These are phyloP conservation scores for Dendrobium nobile DNA, from an alignment of 106 monocot genomes.

Conservation along the genomic window DNA sequence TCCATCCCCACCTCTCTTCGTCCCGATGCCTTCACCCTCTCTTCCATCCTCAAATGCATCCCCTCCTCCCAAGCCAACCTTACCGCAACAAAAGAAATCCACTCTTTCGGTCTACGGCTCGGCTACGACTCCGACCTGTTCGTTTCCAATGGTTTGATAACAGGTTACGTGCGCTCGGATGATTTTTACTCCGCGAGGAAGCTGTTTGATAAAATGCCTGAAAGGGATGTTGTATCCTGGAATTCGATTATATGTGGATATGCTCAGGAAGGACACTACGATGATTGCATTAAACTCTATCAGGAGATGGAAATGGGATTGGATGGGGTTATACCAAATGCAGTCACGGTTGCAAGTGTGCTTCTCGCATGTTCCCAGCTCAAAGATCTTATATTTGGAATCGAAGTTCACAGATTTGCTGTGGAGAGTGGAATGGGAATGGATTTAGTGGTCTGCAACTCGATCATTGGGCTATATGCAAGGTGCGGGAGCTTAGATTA, in stretches of 20 bases:
- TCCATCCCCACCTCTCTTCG: slow-evolving; percentile 15
- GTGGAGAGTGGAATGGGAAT: slow-evolving; percentile 15
- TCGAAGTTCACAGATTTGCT: slow-evolving; percentile 21
- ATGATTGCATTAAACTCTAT: slow-evolving; percentile 22
- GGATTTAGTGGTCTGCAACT: slow-evolving; percentile 28
- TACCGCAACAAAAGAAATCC: slow-evolving; percentile 7
- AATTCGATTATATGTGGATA: slow-evolving; percentile 36
- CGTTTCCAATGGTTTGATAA: slow-evolving; percentile 39
- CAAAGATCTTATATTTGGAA: slow-evolving; percentile 26
- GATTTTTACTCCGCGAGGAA: slow-evolving; percentile 9
- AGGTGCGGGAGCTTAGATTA: slow-evolving; percentile 41
- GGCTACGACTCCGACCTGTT: slow-evolving; percentile 25
- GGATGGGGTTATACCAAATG: slow-evolving; percentile 20
- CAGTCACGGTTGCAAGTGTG: slow-evolving; percentile 26
- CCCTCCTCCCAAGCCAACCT: slow-evolving; percentile 11
- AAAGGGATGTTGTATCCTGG: slow-evolving; percentile 36
- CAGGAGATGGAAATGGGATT: slow-evolving; percentile 10
- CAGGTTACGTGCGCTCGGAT: slow-evolving; percentile 14
- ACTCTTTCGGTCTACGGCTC: slow-evolving; percentile 17
- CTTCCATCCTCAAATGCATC: slow-evolving; percentile 36
- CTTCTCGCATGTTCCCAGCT: slow-evolving; percentile 37
- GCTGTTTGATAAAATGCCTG: slow-evolving; percentile 30
- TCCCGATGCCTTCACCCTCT: slow-evolving; percentile 45
- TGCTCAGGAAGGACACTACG: slow-evolving; percentile 22
- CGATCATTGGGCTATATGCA: slow-evolving; percentile 31